phyloP scores from a whole-genome alignment of 176 grass and related monocot genomes.

The Oryza nivara region DNA sequence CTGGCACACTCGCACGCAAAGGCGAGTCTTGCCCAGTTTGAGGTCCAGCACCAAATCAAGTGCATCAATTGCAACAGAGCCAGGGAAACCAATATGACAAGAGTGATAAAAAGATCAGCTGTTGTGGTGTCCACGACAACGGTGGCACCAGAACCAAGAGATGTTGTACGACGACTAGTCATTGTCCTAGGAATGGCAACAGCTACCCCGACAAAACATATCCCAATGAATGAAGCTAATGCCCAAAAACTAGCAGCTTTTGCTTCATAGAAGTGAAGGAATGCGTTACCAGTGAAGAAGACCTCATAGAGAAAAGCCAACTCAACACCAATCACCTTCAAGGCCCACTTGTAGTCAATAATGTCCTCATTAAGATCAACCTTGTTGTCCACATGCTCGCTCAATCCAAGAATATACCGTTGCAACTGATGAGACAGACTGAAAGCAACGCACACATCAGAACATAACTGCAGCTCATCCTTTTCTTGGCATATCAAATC shows the following conservation, averaged over 20 bases:
- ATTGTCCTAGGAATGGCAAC: not conserved
- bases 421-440: not conserved
- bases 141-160: not conserved
- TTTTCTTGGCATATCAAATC: not conserved
- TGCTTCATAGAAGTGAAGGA: slow-evolving; percentile 12
- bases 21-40: slow-evolving; percentile 16
- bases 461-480: not conserved
- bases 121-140: not conserved
- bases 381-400: not conserved
- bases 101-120: not conserved
- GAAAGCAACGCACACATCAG: not conserved
- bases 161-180: not conserved
- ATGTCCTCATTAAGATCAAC: not conserved
- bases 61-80: slow-evolving; percentile 22
- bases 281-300: not conserved
- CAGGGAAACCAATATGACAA: slow-evolving; percentile 16
- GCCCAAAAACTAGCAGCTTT: not conserved
- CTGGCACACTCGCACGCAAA: not conserved
- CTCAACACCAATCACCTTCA: slow-evolving; percentile 15
- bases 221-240: slow-evolving; percentile 1
- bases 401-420: slow-evolving; percentile 15
- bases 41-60: slow-evolving; percentile 23
- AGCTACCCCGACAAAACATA: slow-evolving; percentile 20
- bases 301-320: slow-evolving; percentile 16
- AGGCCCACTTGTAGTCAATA: not conserved